Percentiles rank a stretch among this genome's conserved stretches.
Evolutionary conservation across 345 rosid genomes (phyloP).

Genomic region (Trapa incisa): DNA sequence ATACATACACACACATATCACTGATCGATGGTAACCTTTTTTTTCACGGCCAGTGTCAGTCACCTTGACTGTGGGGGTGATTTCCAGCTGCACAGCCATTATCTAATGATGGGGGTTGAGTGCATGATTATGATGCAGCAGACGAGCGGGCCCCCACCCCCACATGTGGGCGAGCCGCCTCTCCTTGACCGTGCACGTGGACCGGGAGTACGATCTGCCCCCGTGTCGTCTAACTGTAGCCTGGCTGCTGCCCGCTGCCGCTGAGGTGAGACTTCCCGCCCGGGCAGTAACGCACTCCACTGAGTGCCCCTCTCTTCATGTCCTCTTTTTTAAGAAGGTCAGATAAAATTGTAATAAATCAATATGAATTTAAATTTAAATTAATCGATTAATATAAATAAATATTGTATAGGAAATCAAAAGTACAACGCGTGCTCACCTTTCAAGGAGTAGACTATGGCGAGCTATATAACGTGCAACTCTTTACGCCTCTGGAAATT

Average conservation of each 20-base stretch:
- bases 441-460: background rate
- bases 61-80: too few species aligned
- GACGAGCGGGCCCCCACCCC: background rate
- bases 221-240: too few species aligned
- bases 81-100: too few species aligned
- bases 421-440: background rate
- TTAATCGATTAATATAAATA: background rate
- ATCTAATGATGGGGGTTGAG: background rate
- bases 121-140: background rate
- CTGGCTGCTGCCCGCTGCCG: background rate
- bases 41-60: too few species aligned
- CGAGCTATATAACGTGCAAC: background rate
- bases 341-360: background rate
- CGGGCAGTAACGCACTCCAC: conserved; percentile 7
- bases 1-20: too few species aligned
- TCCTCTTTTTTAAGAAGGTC: too few species aligned
- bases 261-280: too few species aligned
- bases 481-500: background rate
- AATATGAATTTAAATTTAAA: too few species aligned
- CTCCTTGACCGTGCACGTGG: background rate
- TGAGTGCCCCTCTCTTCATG: background rate
- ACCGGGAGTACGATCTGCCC: background rate
- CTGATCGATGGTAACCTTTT: too few species aligned
- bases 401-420: background rate
- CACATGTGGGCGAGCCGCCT: background rate